Evolutionary conservation across 305 asterid species (phyloP).

Genomic region (Fraxinus ornus): DNA sequence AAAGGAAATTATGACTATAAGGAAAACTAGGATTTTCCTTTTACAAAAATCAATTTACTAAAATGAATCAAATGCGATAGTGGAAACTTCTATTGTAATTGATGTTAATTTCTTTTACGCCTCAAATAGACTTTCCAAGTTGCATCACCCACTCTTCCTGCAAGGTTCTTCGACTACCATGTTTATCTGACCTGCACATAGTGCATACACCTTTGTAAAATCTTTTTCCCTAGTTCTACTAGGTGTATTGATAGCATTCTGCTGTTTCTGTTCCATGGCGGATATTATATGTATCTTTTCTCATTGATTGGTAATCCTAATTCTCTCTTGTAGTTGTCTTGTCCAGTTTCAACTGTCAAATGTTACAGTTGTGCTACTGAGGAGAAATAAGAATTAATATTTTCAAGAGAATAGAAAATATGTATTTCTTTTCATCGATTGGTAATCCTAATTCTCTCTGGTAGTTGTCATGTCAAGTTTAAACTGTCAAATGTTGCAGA

Average conservation of each 20-base stretch:
- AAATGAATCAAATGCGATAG: too few relatives aligned
- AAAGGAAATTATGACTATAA: too few relatives aligned
- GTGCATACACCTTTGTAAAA: neutral
- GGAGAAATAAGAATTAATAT: constrained; percentile 1
- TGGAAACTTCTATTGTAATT: too few relatives aligned
- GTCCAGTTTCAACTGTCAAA: constrained; percentile 8
- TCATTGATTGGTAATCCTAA: neutral
- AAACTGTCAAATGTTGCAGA: neutral
- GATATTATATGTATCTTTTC: neutral
- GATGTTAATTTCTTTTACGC: too few relatives aligned
- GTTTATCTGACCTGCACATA: neutral
- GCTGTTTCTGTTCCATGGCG: constrained; percentile 10
- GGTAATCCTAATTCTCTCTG: constrained; percentile 5
- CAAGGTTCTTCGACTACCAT: neutral
- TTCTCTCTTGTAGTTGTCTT: constrained; percentile 12
- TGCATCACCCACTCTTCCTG: neutral
- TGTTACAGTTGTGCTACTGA: neutral
- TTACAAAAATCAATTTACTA: too few relatives aligned
- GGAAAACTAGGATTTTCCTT: too few relatives aligned
- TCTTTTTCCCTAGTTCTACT: neutral
- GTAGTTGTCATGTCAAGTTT: constrained; percentile 13
- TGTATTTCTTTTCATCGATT: constrained; percentile 1
- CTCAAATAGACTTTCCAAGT: too few relatives aligned
- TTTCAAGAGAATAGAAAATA: neutral
- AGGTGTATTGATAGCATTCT: neutral